phyloP scores from a whole-genome alignment of 257 asterid species.

The Ajuga chamaepitys region DNA sequence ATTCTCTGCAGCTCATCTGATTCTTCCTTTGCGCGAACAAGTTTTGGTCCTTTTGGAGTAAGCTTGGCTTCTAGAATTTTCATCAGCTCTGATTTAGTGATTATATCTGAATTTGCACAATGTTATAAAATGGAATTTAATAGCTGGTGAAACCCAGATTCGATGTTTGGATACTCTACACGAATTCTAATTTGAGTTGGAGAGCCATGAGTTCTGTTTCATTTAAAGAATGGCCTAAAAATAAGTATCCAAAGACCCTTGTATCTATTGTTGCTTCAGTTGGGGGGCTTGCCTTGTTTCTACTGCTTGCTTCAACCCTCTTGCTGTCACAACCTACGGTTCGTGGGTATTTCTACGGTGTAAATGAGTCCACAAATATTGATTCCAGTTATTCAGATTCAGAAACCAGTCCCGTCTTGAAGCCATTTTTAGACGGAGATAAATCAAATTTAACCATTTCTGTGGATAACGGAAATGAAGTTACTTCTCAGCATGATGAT shows the following conservation, averaged over 20 bases:
- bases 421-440: slow-evolving; percentile 14
- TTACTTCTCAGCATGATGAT: slow-evolving; percentile 17
- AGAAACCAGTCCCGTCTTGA: slow-evolving; percentile 1
- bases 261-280: slow-evolving; percentile 46
- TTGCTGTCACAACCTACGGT: slow-evolving; percentile 57
- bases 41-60: not conserved
- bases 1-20: slow-evolving; percentile 15
- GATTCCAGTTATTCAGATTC: slow-evolving; percentile 15
- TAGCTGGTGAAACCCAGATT: slow-evolving; percentile 4
- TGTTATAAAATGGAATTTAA: not conserved
- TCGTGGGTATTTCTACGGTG: slow-evolving; percentile 44
- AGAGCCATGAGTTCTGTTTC: slow-evolving; percentile 43
- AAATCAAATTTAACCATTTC: slow-evolving; percentile 9
- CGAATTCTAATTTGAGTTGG: slow-evolving; percentile 8
- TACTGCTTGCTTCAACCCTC: slow-evolving; percentile 63
- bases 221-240: slow-evolving; percentile 35
- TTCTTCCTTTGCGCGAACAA: not conserved
- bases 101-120: slow-evolving; percentile 1
- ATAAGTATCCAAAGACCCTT: slow-evolving; percentile 54
- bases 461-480: slow-evolving; percentile 11
- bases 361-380: slow-evolving; percentile 21
- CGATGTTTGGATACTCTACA: slow-evolving; percentile 17
- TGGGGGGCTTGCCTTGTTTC: slow-evolving; percentile 63
- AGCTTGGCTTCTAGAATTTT: not conserved
- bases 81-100: not conserved